Conservation (phyloP, 495 filamentous ascomycete genomes). For the Neurospora sp. region DNA sequence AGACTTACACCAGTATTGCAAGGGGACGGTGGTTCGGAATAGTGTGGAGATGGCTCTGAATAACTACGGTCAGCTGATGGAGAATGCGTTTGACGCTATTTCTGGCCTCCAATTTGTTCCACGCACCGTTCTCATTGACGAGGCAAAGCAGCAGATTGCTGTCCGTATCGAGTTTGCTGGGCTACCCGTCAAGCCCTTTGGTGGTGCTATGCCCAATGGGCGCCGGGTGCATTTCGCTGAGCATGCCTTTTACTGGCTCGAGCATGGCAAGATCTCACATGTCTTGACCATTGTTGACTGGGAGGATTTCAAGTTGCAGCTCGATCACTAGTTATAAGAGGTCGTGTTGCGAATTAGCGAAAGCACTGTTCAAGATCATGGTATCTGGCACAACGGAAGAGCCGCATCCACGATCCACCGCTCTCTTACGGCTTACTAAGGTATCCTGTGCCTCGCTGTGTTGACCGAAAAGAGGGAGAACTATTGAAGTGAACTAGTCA, state of each 20-base stretch:
- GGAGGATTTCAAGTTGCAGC: constrained; percentile 18
- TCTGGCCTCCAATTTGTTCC: constrained; percentile 16
- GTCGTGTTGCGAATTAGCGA: not conserved
- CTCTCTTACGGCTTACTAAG: not conserved
- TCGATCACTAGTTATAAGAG: not conserved
- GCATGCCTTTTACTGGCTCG: constrained; percentile 26
- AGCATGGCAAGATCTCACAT: constrained; percentile 23
- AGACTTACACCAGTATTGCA: constrained; percentile 18
- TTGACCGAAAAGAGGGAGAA: not conserved
- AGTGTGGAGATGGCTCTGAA: constrained; percentile 12
- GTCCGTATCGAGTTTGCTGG: constrained; percentile 21
- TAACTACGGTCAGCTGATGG: constrained; percentile 19
- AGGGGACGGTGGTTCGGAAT: constrained; percentile 17
- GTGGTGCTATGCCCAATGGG: constrained; percentile 13
- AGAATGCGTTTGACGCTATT: constrained; percentile 16
- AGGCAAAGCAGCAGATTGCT: constrained; percentile 17
- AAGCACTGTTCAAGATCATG: not conserved
- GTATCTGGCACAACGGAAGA: not conserved
- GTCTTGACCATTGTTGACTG: constrained; percentile 27
- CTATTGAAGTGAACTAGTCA: not conserved
- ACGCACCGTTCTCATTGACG: constrained; percentile 15
- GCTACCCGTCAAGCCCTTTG: constrained; percentile 15
- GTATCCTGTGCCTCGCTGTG: not conserved
- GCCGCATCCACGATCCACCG: not conserved
- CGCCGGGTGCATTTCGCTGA: constrained; percentile 20